phyloP scores from a whole-genome alignment of 805 yeast genomes.

The Sungouiozyma intestinalis region DNA sequence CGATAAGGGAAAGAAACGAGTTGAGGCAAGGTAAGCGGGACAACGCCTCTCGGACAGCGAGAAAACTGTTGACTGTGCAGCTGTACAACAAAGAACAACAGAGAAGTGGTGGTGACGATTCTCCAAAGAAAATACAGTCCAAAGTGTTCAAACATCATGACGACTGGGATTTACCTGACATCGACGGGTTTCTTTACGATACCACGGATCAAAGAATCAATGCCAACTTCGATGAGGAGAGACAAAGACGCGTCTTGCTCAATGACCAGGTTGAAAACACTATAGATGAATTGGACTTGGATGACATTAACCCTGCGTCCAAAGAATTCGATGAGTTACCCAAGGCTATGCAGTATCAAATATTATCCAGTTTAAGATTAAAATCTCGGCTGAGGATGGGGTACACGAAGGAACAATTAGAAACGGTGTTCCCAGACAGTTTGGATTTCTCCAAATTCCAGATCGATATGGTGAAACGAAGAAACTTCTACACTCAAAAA shows the following conservation, averaged over 20 bases:
- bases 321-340: conserved; percentile 70
- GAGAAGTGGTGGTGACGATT: conserved; percentile 3
- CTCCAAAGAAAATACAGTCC: neutral
- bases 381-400: conserved; percentile 93
- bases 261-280: conserved; percentile 42
- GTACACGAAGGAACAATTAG: conserved; percentile 78
- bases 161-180: conserved; percentile 76
- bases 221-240: conserved; percentile 60
- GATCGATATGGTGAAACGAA: conserved; percentile 80
- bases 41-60: conserved; percentile 65
- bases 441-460: conserved; percentile 90
- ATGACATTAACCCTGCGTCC: conserved; percentile 75
- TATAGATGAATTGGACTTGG: conserved; percentile 59
- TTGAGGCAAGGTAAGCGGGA: conserved; percentile 66
- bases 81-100: conserved; percentile 38
- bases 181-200: conserved; percentile 44
- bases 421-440: conserved; percentile 68
- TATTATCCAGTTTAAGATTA: conserved; percentile 69
- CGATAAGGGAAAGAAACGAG: conserved; percentile 64
- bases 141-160: conserved; percentile 40
- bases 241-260: conserved; percentile 22
- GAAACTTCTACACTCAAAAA: conserved; percentile 83
- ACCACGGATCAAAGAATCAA: conserved; percentile 62
- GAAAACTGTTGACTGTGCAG: conserved; percentile 67
- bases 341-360: conserved; percentile 75